phyloP scores from a whole-genome alignment of 2,329 filamentous ascomycete species.

The Pyrenophora seminiperda region DNA sequence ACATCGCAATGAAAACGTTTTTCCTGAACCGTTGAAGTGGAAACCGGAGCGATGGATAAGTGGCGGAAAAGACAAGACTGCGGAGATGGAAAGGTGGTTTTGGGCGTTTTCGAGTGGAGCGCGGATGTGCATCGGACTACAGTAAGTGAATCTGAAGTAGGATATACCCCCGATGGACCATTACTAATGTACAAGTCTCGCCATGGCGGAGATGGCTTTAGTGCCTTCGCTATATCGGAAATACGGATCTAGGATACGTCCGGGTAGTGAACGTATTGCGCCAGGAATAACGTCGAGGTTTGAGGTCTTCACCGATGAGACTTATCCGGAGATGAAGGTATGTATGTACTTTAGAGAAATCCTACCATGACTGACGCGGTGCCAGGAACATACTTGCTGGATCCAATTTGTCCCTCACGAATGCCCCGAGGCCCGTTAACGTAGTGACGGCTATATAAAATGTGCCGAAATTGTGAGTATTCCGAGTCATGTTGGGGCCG shows the following conservation, averaged over 20 bases:
- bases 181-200: slow-evolving; percentile 35
- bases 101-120: slow-evolving; percentile 51
- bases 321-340: slow-evolving; percentile 23
- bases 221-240: slow-evolving; percentile 53
- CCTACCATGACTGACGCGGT: neutral
- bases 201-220: slow-evolving; percentile 59
- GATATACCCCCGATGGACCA: neutral
- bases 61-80: slow-evolving; percentile 4
- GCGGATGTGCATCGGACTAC: slow-evolving; percentile 49
- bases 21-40: slow-evolving; percentile 35
- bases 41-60: slow-evolving; percentile 43
- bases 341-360: neutral
- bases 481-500: neutral
- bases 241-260: slow-evolving; percentile 37
- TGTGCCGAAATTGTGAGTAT: no score
- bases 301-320: slow-evolving; percentile 50
- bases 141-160: slow-evolving; percentile 12
- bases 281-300: slow-evolving; percentile 52
- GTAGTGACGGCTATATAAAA: neutral
- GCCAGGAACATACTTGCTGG: slow-evolving; percentile 13
- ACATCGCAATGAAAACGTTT: slow-evolving; percentile 44
- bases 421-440: neutral
- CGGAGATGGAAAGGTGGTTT: slow-evolving; percentile 45
- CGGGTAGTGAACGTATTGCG: slow-evolving; percentile 37
- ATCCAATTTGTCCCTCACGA: slow-evolving; percentile 5